Percentiles rank a stretch among this genome's conserved stretches.
phyloP scores from a whole-genome alignment of 306 rosid genomes.

The Prunus davidiana region DNA sequence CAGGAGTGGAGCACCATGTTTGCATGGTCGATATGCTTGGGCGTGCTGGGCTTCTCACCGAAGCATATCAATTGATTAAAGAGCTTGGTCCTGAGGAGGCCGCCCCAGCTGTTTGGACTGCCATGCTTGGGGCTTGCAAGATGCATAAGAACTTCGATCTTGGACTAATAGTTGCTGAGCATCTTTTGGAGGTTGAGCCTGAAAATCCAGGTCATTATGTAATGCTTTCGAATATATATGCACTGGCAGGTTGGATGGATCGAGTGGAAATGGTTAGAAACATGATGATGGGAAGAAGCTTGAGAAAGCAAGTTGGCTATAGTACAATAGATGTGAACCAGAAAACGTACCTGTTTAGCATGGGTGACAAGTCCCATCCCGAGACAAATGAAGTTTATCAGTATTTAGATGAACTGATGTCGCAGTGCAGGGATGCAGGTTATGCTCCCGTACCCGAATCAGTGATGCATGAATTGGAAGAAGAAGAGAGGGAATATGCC shows the following conservation, averaged over 20 bases:
- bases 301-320: slow-evolving; percentile 78
- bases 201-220: slow-evolving; percentile 91
- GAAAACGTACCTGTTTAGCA: slow-evolving; percentile 54
- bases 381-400: slow-evolving; percentile 49
- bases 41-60: slow-evolving; percentile 72
- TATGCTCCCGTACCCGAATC: slow-evolving; percentile 48
- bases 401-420: slow-evolving; percentile 62
- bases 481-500: slow-evolving; percentile 88
- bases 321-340: slow-evolving; percentile 64
- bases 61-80: slow-evolving; percentile 56
- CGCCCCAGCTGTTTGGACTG: slow-evolving; percentile 70
- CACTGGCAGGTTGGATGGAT: slow-evolving; percentile 74
- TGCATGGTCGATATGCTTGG: slow-evolving; percentile 93
- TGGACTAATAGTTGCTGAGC: slow-evolving; percentile 72
- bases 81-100: slow-evolving; percentile 38
- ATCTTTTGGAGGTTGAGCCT: slow-evolving; percentile 68
- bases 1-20: slow-evolving; percentile 81
- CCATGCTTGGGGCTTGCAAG: slow-evolving; percentile 90
- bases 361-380: slow-evolving; percentile 72
- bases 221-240: slow-evolving; percentile 79
- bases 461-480: slow-evolving; percentile 88
- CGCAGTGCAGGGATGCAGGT: slow-evolving; percentile 70
- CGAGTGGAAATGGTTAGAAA: slow-evolving; percentile 67
- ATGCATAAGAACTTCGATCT: slow-evolving; percentile 77
- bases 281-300: slow-evolving; percentile 57